Evolutionary conservation across 169 alveolate genomes (phyloP), one percentile per base, ranked within the genome.

Genomic region (Eimeria necatrix): DNA sequence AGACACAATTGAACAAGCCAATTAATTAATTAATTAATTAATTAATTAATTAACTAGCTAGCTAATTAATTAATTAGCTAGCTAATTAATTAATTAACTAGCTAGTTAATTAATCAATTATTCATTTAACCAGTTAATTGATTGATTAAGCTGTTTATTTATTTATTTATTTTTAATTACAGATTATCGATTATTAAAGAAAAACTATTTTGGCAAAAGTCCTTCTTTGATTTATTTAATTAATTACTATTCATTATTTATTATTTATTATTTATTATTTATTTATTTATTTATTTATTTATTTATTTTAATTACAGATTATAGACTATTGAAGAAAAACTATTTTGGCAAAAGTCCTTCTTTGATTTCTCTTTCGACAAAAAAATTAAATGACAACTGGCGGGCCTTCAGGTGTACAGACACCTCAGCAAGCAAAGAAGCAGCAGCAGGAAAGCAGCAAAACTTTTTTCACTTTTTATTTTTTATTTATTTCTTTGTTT

Each of bases 381-480:
- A 8, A 20, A 3, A 26, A 2, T 48, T 71, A 5, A 20, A n/a
- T 4, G 10, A 3, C 3, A 71, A 71, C 81, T 71, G 81, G 81
- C 49, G 4, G 4, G 51, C n/a, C 6, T 71, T 20, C 32, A n/a
- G 51, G 16, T 71, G 51, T 71, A 8, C 51, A 71, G 81, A 4
- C 14, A 22, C 81, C 6, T 14, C 81, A 71, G 51, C 46, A 71
- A 71, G 53, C 81, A 32, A n/a, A 71, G 81, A 26, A 71, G 81
- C 46, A 71, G 46, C 49, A 71, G 81, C 51, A n/a, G 81, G 51
- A 71, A 48, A 61, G 73, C 73, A 61, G 73, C 73, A 18, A 24
- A 4, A 61, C 32, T 61, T 10, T 12, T 10, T 10, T 10, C n/a
- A 4, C 73, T 61, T 20, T 61, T 10, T 61, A 4, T 4, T 61